Conservation (phyloP, 768 basidiomycete genomes). For the Lenzites betulinus region DNA sequence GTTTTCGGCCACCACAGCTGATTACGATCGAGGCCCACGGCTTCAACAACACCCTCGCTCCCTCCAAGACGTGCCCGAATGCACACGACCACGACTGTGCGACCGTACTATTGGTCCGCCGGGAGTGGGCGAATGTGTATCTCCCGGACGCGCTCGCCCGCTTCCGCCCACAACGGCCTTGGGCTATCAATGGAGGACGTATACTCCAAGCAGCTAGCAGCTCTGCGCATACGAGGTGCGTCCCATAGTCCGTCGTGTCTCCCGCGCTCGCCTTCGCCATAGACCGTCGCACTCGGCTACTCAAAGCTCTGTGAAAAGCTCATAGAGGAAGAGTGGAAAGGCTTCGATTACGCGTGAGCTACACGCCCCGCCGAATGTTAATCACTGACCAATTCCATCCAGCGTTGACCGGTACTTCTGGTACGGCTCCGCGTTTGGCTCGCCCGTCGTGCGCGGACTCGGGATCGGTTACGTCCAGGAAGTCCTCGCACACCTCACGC, state of each 20-base stretch:
- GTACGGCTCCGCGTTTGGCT: constrained; percentile 74
- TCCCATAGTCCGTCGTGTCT: neutral
- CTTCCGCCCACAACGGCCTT: constrained; percentile 61
- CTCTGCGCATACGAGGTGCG: constrained; percentile 82
- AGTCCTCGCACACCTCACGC: constrained; percentile 77
- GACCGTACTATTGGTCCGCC: constrained; percentile 51
- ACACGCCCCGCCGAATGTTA: too few species aligned
- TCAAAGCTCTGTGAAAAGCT: constrained; percentile 93
- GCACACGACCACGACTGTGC: constrained; percentile 56
- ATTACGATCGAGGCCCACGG: constrained; percentile 42
- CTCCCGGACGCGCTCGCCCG: constrained; percentile 65
- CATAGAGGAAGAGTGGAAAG: constrained; percentile 91
- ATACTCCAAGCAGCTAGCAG: constrained; percentile 77
- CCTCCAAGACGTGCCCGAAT: constrained; percentile 83
- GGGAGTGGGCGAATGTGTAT: constrained; percentile 71
- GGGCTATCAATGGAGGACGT: constrained; percentile 66
- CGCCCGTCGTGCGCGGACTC: constrained; percentile 72
- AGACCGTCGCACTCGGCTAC: constrained; percentile 91
- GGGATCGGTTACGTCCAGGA: constrained; percentile 88
- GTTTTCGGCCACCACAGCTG: constrained; percentile 51
- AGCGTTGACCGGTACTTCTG: constrained; percentile 72
- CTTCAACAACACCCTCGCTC: constrained; percentile 74
- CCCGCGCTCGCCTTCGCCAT: neutral
- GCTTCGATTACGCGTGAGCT: constrained; percentile 81
- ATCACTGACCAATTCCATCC: too few species aligned